phyloP scores from a whole-genome alignment of 202 grass and related monocot species.

The Panicum virgatum region DNA sequence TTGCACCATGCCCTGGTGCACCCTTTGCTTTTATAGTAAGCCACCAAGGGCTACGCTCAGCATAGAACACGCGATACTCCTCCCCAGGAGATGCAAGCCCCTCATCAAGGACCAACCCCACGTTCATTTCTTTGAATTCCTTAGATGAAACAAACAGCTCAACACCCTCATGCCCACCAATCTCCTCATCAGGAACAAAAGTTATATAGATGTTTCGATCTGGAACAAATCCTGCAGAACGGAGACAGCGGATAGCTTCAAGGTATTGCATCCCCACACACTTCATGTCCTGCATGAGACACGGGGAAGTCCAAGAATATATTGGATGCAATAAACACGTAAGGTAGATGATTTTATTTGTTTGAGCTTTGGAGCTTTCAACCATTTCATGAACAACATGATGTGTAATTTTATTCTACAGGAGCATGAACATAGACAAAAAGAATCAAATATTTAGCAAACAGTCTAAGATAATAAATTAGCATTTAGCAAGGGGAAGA shows the following conservation, averaged over 20 bases:
- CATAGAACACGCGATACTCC: constrained; percentile 85
- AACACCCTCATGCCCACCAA: constrained; percentile 70
- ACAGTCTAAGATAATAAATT: neutral
- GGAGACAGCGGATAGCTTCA: constrained; percentile 78
- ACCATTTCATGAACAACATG: neutral
- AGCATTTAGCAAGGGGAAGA: neutral
- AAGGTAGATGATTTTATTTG: neutral
- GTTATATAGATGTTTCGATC: constrained; percentile 74
- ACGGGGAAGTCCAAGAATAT: neutral
- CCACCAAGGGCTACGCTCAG: constrained; percentile 82
- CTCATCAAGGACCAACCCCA: constrained; percentile 85
- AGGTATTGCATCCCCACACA: constrained; percentile 98
- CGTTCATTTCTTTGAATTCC: constrained; percentile 66
- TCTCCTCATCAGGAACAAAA: constrained; percentile 95
- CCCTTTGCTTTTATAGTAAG: constrained; percentile 75
- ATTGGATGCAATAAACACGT: constrained; percentile 15
- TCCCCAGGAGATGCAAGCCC: constrained; percentile 74
- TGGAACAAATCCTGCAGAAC: constrained; percentile 50
- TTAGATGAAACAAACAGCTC: constrained; percentile 60
- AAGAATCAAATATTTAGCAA: neutral
- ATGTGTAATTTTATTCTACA: neutral
- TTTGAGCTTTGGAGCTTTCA: neutral
- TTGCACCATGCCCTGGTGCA: constrained; percentile 81
- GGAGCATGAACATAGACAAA: neutral
- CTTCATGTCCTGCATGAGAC: constrained; percentile 77